Conservation (phyloP, 306 rosid species). For the Lathyrus tuberosus region DNA sequence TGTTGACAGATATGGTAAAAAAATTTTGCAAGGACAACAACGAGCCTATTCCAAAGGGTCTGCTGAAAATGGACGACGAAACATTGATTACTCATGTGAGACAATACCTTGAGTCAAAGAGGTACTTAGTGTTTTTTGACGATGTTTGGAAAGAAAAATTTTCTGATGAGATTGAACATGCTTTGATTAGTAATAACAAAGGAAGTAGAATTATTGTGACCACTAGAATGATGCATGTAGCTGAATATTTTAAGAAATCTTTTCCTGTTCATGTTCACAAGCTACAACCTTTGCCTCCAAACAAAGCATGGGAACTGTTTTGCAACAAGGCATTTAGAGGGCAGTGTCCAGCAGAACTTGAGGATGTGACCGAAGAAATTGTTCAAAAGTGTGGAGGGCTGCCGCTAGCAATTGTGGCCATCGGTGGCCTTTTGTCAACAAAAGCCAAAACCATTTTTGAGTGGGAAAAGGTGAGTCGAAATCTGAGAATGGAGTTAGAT, state of each 20-base stretch:
- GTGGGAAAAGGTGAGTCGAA: not conserved
- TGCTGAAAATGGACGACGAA: not conserved
- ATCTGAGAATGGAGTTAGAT: slow-evolving; percentile 17
- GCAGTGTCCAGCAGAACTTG: slow-evolving; percentile 22
- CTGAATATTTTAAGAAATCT: slow-evolving; percentile 19
- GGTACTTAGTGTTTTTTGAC: slow-evolving; percentile 37
- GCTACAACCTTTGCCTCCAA: not conserved
- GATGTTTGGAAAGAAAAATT: slow-evolving; percentile 42
- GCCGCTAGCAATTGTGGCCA: slow-evolving; percentile 37
- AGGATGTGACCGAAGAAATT: slow-evolving; percentile 26
- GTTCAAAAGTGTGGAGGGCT: slow-evolving; percentile 37
- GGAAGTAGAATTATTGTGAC: slow-evolving; percentile 39
- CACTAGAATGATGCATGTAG: slow-evolving; percentile 27
- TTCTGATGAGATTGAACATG: slow-evolving; percentile 29
- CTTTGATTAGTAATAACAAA: not conserved
- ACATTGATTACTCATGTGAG: slow-evolving; percentile 9
- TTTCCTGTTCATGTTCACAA: slow-evolving; percentile 12
- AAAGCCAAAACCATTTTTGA: not conserved
- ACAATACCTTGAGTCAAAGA: slow-evolving; percentile 27
- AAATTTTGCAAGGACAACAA: slow-evolving; percentile 25
- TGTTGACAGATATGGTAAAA: slow-evolving; percentile 18
- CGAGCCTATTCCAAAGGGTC: slow-evolving; percentile 3
- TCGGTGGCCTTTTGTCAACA: slow-evolving; percentile 40
- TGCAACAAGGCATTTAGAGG: slow-evolving; percentile 31
- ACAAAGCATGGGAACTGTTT: slow-evolving; percentile 40